Evolutionary conservation across 805 yeast species (phyloP).

Genomic region (Candida manassasensis): DNA sequence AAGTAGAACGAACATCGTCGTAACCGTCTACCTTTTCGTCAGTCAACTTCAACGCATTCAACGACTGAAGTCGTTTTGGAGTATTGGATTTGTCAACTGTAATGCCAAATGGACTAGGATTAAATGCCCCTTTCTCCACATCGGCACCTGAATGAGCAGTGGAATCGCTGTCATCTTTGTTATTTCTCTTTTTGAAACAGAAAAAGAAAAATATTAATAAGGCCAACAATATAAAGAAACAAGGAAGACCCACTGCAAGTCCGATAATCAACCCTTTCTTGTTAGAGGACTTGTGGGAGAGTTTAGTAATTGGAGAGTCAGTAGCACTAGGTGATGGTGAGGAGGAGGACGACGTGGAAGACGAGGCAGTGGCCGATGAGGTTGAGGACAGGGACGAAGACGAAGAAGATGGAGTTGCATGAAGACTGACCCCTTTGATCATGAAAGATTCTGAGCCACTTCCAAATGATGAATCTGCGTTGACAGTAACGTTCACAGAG

Average conservation of each 20-base stretch:
- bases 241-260: constrained; percentile 82
- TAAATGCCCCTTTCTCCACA: constrained; percentile 10
- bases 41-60: constrained; percentile 45
- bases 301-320: constrained; percentile 12
- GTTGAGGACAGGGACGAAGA: constrained; percentile 18
- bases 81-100: constrained; percentile 22
- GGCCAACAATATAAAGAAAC: constrained; percentile 38
- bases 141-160: constrained; percentile 6
- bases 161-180: constrained; percentile 14
- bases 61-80: constrained; percentile 37
- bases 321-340: constrained; percentile 26
- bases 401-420: constrained; percentile 15
- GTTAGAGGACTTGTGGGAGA: constrained; percentile 15
- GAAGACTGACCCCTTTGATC: constrained; percentile 46
- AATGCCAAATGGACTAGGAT: constrained; percentile 3
- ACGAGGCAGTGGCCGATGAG: constrained; percentile 15
- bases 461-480: constrained; percentile 26
- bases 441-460: constrained; percentile 39
- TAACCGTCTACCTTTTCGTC: constrained; percentile 8
- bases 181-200: constrained; percentile 23
- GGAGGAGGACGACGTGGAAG: constrained; percentile 26
- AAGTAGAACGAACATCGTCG: constrained; percentile 22
- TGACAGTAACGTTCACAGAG: constrained; percentile 19
- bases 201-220: constrained; percentile 53
- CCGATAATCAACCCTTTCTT: constrained; percentile 76